Base-by-base conservation (phyloP, 2,329 filamentous ascomycete genomes). In the Sporothrix dimorphospora region DNA sequence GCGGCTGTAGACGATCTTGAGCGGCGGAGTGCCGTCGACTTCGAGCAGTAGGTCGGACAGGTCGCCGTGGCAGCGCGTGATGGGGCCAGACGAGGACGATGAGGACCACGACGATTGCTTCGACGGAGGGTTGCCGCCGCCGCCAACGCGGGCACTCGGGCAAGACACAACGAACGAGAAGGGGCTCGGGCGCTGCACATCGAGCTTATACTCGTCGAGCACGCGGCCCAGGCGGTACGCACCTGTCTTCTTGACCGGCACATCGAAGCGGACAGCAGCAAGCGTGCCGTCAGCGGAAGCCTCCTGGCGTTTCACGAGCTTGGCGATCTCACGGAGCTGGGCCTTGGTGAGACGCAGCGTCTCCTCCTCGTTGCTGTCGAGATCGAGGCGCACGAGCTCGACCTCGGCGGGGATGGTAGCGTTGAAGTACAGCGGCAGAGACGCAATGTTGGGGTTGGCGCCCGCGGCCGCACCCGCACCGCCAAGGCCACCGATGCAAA, bases 1-100 rank as follows among this genome's bases (percentile, higher is more conserved):
- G 70, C 94, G 91, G 77, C 93, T 96, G 81, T 99, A 99, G 77
- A 93, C 93, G 76, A 99, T 92, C 79, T 94, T 94, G 75, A 99
- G 85, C 3, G 96, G 96, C 2, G 97, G 93, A 0, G 94, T 97
- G 21, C 96, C 96, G 75, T 92, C 87, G 4, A 98, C 93, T 77
- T 95, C 90, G 69, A 99, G 84, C 21, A 90, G 88, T 61, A 98
- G 84, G 78, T 97, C 90, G 1, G 96, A 98, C 47, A 98, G 83
- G 76, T 99, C 95, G 70, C 93, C 93, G 70, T 91, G 89, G 80
- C 96, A 99, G 77, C 92, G 92, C 14, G 61, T 49, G 34, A 72
- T 19, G 51, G 49, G 49, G 75, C 92, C 87, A 3, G 61, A 5
- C 21, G 61, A 27, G 16, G 72, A 42, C 8, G 70, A 51, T 1